Percentiles rank a stretch among this genome's conserved stretches.
Evolutionary conservation across 2,329 filamentous ascomycete genomes (phyloP).

Genomic region (Penicillium sp.): DNA sequence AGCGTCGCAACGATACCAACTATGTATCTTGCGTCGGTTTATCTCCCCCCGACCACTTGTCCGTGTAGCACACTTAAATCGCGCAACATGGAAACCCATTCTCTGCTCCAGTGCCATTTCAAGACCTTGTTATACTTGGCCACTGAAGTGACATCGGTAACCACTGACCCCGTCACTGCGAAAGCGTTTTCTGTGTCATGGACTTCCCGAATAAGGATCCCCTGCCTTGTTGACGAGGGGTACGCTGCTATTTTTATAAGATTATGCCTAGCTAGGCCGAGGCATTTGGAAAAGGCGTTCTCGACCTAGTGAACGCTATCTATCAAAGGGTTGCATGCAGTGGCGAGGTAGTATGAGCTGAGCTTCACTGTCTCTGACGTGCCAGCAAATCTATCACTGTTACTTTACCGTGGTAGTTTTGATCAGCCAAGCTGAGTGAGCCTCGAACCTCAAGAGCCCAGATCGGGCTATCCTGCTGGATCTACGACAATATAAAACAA

Average conservation of each 20-base stretch:
- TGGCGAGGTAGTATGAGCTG: slow-evolving; percentile 3
- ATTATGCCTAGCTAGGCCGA: neutral
- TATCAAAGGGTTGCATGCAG: slow-evolving; percentile 5
- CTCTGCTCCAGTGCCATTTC: neutral
- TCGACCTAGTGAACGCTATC: neutral
- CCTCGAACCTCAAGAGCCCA: neutral
- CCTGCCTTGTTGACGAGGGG: neutral
- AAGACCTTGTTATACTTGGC: neutral
- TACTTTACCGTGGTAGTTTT: neutral
- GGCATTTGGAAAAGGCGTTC: neutral
- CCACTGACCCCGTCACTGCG: neutral
- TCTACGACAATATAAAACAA: neutral
- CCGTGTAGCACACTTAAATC: neutral
- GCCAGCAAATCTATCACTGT: neutral
- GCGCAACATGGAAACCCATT: neutral
- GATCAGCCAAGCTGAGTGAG: neutral
- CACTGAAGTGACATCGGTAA: neutral
- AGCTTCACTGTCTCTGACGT: neutral
- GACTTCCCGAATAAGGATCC: neutral
- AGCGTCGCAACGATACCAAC: slow-evolving; percentile 2
- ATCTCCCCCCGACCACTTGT: neutral
- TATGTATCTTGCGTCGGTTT: neutral
- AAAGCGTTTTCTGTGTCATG: neutral
- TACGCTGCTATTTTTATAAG: neutral
- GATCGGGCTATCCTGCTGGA: neutral